Conservation (phyloP, 257 asterid genomes). For the Solanum sejunctum region DNA sequence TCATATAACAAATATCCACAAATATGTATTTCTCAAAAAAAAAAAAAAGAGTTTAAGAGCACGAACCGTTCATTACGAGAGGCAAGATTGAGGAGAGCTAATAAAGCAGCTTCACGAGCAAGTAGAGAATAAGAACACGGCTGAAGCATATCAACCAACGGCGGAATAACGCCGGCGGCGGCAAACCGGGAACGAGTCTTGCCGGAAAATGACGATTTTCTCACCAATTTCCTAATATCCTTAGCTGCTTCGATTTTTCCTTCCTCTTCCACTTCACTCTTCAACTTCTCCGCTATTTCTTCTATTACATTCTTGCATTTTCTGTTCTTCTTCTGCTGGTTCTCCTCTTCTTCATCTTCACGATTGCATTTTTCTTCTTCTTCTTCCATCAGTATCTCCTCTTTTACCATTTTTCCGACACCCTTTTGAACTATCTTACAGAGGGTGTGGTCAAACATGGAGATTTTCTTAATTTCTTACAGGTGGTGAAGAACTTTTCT, state of each 20-base stretch:
- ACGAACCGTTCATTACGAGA: constrained; percentile 67
- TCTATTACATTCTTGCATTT: constrained; percentile 18
- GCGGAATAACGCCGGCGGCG: constrained; percentile 77
- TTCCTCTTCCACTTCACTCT: constrained; percentile 45
- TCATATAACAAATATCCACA: not conserved
- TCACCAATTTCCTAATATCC: constrained; percentile 57
- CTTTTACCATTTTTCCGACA: not conserved
- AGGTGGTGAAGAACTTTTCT: not conserved
- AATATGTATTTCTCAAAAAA: not conserved
- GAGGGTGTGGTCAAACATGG: not conserved
- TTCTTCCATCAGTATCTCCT: not conserved
- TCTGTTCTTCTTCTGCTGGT: not conserved
- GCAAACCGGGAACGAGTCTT: constrained; percentile 68
- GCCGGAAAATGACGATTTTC: constrained; percentile 47
- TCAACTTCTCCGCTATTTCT: constrained; percentile 51
- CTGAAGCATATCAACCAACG: constrained; percentile 68
- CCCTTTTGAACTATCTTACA: not conserved
- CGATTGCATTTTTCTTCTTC: not conserved
- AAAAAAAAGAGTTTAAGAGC: not conserved
- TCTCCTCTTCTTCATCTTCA: not conserved
- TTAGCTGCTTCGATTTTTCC: constrained; percentile 68
- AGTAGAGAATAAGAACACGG: constrained; percentile 25
- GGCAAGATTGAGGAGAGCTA: constrained; percentile 90
- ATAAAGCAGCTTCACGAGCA: constrained; percentile 77
- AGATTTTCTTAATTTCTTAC: not conserved